Base-by-base conservation (phyloP, 2,329 filamentous ascomycete genomes). In the Curvularia spicifera region DNA sequence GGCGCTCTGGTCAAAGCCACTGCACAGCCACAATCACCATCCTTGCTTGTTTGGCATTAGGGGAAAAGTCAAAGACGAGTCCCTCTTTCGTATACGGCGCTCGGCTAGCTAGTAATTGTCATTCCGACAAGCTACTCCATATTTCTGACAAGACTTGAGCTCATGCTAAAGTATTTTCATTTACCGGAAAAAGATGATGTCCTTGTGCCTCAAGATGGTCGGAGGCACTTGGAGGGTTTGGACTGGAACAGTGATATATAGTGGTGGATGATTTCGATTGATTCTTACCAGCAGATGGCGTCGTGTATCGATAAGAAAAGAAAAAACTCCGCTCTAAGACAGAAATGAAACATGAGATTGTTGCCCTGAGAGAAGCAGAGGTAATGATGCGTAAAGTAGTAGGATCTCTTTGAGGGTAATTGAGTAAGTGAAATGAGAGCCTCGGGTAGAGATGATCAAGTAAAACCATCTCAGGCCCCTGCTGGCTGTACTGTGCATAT, bases 51-150 rank as follows among this genome's bases (percentile, higher is more conserved):
- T 40, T 15, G 10, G 9, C 13, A 39, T 18, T 31, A 3, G 18
- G 10, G 28, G 5, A 31, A 20, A 4, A 7, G 24, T 5, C 28
- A 13, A 8, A 31, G 2, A 20, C 71, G 2, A 76, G 75, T 53
- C 71, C 66, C 10, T 26, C 70, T 76, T 67, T 78, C 5, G 71
- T 77, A 18, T 64, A 75, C 47, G 66, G 61, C 40, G 65, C 68
- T 59, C 80, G 76, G 68, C 28, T 76, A 65, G 9, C 31, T 43
- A 13, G 13, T 9, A 8, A 37, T 55, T 24, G 42, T 22, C 13
- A 46, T 20, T 20, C n/a, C 1, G 13, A 20, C 15, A 20, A 26
- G 26, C 10, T 31, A 10, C n/a, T 2, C 9, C 2, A 31, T 31
- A 8, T 31, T 9, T 4, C 9, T 31, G 8, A 31, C 2, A 8